These are phyloP conservation scores for Botrytis tulipae DNA, from an alignment of 2,329 filamentous ascomycete genomes.

Conservation along the genomic window DNA sequence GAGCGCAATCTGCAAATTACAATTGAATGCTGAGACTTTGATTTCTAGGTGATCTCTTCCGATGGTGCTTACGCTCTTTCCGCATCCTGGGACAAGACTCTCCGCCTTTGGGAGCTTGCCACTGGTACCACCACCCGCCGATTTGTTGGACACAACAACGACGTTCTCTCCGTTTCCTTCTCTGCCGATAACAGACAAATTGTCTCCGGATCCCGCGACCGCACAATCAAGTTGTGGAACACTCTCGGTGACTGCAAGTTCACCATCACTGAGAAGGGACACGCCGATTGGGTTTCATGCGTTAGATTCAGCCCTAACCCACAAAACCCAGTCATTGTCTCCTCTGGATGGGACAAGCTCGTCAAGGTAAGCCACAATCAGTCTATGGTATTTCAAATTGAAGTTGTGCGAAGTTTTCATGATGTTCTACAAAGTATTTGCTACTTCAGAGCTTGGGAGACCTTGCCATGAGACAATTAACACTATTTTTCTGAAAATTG, in stretches of 20 bases:
- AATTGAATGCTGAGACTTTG: constrained; percentile 41
- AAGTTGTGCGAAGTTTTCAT: constrained; percentile 52
- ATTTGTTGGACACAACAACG: constrained; percentile 99
- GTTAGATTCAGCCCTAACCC: constrained; percentile 99
- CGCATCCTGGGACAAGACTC: constrained; percentile 99
- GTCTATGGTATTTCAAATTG: constrained; percentile 24
- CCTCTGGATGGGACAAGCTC: constrained; percentile 98
- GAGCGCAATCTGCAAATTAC: constrained; percentile 30
- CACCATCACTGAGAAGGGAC: constrained; percentile 99
- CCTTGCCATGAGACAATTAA: constrained; percentile 95
- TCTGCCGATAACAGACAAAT: constrained; percentile 99
- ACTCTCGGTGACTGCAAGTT: constrained; percentile 99
- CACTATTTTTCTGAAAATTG: constrained; percentile 80
- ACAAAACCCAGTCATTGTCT: constrained; percentile 99
- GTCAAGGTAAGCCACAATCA: constrained; percentile 79
- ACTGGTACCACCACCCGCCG: constrained; percentile 95
- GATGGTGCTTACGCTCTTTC: constrained; percentile 99
- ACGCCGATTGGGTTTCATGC: constrained; percentile 99
- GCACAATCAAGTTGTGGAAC: constrained; percentile 99
- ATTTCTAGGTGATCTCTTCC: constrained; percentile 88
- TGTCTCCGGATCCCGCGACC: constrained; percentile 96
- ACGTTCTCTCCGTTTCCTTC: constrained; percentile 99
- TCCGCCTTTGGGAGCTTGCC: constrained; percentile 98
- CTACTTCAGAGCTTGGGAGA: constrained; percentile 96
- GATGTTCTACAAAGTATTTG: constrained; percentile 99